Base-by-base conservation (phyloP, 805 yeast species). In the Diddensiella caesifluorescens region DNA sequence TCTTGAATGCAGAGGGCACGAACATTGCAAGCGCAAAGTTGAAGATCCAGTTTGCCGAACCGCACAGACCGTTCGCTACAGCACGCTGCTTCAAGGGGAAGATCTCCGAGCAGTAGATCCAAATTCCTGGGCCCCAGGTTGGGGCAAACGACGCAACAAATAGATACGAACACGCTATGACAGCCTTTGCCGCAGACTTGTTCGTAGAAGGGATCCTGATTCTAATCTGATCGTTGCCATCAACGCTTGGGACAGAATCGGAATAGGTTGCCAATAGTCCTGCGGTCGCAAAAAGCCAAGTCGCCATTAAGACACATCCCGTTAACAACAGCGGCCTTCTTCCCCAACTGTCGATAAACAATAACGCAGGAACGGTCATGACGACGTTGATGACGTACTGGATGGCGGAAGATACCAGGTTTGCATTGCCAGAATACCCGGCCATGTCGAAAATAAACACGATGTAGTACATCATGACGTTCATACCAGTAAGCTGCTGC, bases 81-180 rank as follows among this genome's bases (percentile, higher is more conserved):
- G 79, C 71, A 68, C 87, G 74, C 50, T 77, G 75, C 65, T 81
- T 70, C 41, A 75, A 67, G 68, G 75, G 81, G 40, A 56, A 77
- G 44, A 80, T 70, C 60, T 80, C 86, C 7, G 85, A 74, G 53
- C 80, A 75, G 64, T 78, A 78, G 35, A 78, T 70, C 85, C 85
- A 79, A 46, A 68, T 63, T 50, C 69, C 68, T 9, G 69, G 72
- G 49, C 72, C 75, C 75, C 73, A 71, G 25, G 77, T 60, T 54
- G 78, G 82, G 33, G 80, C 74, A 62, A 82, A 83, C 60, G 79
- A 79, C 41, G 80, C 77, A 52, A 84, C 79, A 58, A 80, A 84
- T 47, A 73, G 50, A 59, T 76, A 74, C 4, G 69, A 60, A 51
- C 51, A 71, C 18, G 76, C 77, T 51, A 76, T 69, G 55, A 73